Base-by-base conservation (phyloP, 179 eudicot species). In the Spergularia azorica region DNA sequence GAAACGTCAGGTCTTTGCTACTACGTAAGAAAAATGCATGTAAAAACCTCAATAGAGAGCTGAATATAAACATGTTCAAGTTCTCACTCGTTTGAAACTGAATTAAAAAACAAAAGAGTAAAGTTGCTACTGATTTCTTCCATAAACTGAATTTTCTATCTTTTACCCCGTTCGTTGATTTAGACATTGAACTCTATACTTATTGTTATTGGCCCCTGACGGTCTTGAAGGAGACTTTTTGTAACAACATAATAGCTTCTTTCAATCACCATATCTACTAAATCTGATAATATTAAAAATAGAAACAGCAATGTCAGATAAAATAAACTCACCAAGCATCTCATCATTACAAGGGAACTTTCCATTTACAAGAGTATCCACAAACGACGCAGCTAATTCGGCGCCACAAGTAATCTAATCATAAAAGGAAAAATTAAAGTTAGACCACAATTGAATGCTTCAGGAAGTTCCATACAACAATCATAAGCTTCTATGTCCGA, bases 321-420 rank as follows among this genome's bases (percentile, higher is more conserved):
- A 55, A 79, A 70, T 50, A 48, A 85, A 86, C 98, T 82, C 75
- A 95, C 97, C 95, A 79, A 90, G 89, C 66, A 84, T 77, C 65
- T 88, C 88, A 13, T 87, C 91, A 76, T 79, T 75, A 65, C 79
- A 95, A 57, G 88, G 84, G 79, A 83, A 66, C 72, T 90, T 93
- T 76, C 93, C 98, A 86, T 95, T 95, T 58, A 89, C 92, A 67
- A 95, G 97, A 48, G 92, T 86, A 59, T 95, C 97, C 70, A 90
- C 97, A 67, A 86, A 90, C 77, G 88, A 68, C 61, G 85, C 82
- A 67, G 98, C 97, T 87, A 95, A 92, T 87, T 95, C 98, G 62
- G 95, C 86, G 70, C 98, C 98, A 86, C 98, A 95, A 38, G 97
- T 93, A 77, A 95, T 88, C 98, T 95, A 83, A 62, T 79, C 72